Evolutionary conservation across 495 filamentous ascomycete species (phyloP), one percentile per base, ranked within the genome.

Genomic region (Daldinia concentrica): DNA sequence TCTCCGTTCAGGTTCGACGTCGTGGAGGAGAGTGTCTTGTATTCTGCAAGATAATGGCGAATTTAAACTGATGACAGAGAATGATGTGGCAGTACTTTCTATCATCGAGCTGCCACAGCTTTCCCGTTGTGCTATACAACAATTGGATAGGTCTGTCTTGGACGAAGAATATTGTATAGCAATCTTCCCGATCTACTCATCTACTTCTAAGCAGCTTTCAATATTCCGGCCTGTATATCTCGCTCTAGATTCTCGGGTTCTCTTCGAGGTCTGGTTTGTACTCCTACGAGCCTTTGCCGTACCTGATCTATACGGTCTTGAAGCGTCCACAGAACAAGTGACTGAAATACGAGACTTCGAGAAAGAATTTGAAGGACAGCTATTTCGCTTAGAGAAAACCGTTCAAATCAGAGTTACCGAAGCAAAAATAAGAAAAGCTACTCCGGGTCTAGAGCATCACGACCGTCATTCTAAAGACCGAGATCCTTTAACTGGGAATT

Each of bases 261-360:
- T 95, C 6, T 97, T 95, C 75, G 95, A 99, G 74, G 96, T 97
- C 12, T 98, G 95, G 96, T 94, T 97, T 76, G 95, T 97, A 7
- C 85, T 99, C 27, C 76, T 99, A 27, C 88, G 94, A 66, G 94
- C 95, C 0, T 98, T 98, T 75, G 92, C 95, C 1, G 92, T 96
- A 55, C 96, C 96, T 8, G 95, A 98, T 76, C 84, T 99, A 32
- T 98, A 97, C 72, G 91, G 91, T 11, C 43, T 84, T 12, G 79
- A 83, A 58, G 43, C 76, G 4, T 62, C 74, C 4, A 76, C 79
- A 29, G 78, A 79, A 11, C 79, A 80, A 15, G 64, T 83, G 0
- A 79, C 73, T 14, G 84, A 83, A 56, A 72, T 86, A 58, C 66
- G 69, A 7, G 79, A 85, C 24, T 70, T 84, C 41, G 65, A 79